Conservation (phyloP, 2,329 filamentous ascomycete genomes). For the Colletotrichum spinosum region DNA sequence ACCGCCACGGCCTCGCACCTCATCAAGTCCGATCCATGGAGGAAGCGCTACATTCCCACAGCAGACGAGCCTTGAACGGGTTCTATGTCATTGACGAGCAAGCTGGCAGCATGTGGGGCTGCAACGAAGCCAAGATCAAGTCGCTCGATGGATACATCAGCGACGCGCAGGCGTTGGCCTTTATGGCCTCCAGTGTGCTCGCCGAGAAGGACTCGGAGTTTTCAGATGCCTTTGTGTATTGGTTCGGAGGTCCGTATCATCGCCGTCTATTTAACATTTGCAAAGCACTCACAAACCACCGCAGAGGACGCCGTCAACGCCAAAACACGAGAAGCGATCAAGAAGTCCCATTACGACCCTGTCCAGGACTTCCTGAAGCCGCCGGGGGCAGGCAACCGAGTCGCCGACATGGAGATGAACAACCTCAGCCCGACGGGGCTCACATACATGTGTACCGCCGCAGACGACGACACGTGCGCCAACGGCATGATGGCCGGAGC, state of each 20-base stretch:
- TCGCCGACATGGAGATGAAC: not conserved
- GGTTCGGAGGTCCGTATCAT: conserved; percentile 2
- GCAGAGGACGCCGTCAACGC: conserved; percentile 8
- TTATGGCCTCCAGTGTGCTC: not conserved
- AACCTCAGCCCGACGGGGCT: conserved; percentile 20
- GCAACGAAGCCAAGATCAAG: not conserved
- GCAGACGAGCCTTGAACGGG: not conserved
- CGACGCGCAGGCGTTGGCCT: conserved; percentile 7
- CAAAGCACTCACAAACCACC: not conserved
- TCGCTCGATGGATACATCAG: not conserved
- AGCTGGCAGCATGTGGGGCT: conserved; percentile 5
- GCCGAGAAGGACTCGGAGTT: not conserved
- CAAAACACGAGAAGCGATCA: not conserved
- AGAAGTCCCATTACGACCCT: conserved; percentile 8
- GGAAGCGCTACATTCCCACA: no score
- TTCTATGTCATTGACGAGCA: conserved; percentile 16
- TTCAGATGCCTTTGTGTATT: conserved; percentile 4
- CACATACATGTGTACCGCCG: conserved; percentile 12
- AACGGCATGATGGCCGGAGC: not conserved
- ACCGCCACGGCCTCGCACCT: no score
- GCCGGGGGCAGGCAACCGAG: not conserved
- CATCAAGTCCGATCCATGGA: no score
- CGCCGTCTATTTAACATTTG: no score
- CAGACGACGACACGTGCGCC: not conserved
- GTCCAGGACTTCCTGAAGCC: not conserved